Evolutionary conservation across 805 yeast species (phyloP), one percentile per base, ranked within the genome.

Genomic region (Candida tibetensis): DNA sequence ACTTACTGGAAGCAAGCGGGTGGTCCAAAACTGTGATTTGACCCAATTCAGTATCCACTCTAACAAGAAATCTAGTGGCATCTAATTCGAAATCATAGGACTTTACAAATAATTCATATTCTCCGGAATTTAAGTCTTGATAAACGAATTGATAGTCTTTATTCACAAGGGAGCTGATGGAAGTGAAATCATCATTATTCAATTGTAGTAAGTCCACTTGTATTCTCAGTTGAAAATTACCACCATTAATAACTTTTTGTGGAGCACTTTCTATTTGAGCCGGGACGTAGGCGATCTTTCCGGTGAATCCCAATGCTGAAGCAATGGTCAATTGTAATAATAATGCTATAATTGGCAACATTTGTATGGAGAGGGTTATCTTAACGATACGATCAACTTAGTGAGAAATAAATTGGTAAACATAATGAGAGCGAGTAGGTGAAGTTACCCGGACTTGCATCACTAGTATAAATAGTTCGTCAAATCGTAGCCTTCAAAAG

Each of bases 41-140:
- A 14, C 21, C 34, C n/a, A 39, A 41, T 3, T 45, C 48, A 14
- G 51, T 51, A 7, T 44, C 53, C 6, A 63, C 60, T 9, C 43
- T 33, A 13, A 68, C 46, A 22, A 52, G 48, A 45, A 42, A 67
- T 31, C 69, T 46, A 28, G 54, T 49, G 14, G 30, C 34, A 15
- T 39, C 34, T 17, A 69, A 49, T 6, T 39, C 34, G 44, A 66
- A 67, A 39, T 69, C 74, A 46, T 67, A 60, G 2, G 69, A 62
- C 33, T 55, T 44, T 4, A 69, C 49, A 8, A 47, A 21, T 28
- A 69, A 58, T 37, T 62, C 58, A 40, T 69, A 67, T 27, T 51
- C 58, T 3, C 74, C 74, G 10, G 39, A 36, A 3, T 26, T 21
- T 34, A 69, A 47, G 13, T 50, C 47, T 1, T 45, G 34, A 29